These are phyloP conservation scores for Picea abies DNA, from an alignment of 83 land plant genomes.

Conservation along the genomic window DNA sequence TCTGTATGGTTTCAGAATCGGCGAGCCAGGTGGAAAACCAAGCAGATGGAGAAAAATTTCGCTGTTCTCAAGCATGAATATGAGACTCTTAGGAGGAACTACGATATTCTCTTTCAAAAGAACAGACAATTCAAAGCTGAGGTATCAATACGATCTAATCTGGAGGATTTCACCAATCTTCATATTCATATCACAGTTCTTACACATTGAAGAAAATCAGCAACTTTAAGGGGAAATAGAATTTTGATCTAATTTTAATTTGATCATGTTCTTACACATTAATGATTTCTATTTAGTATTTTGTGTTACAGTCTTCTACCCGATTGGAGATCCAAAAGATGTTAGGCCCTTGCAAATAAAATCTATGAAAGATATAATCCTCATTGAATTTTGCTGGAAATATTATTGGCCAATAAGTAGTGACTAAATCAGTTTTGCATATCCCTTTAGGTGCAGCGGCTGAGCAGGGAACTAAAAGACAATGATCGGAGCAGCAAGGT, in stretches of 20 bases:
- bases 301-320: no score
- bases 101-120: slow-evolving; percentile 43
- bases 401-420: no score
- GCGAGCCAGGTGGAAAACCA: slow-evolving; percentile 51
- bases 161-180: neutral
- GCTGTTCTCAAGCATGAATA: slow-evolving; percentile 28
- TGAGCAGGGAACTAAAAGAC: no score
- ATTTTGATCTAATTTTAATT: no score
- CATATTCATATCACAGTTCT: no score
- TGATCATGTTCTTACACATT: no score
- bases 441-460: neutral
- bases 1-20: slow-evolving; percentile 63
- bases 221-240: no score
- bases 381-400: no score
- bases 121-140: slow-evolving; percentile 44
- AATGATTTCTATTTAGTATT: neutral
- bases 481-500: neutral
- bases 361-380: no score
- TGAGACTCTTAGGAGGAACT: slow-evolving; percentile 32
- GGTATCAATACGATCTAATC: slow-evolving; percentile 13
- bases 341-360: no score
- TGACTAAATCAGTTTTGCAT: neutral
- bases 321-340: no score
- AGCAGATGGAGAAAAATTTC: slow-evolving; percentile 52
- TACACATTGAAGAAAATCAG: neutral